These are phyloP conservation scores for Exophiala mesophila DNA, from an alignment of 2,329 filamentous ascomycete genomes.

Conservation along the genomic window DNA sequence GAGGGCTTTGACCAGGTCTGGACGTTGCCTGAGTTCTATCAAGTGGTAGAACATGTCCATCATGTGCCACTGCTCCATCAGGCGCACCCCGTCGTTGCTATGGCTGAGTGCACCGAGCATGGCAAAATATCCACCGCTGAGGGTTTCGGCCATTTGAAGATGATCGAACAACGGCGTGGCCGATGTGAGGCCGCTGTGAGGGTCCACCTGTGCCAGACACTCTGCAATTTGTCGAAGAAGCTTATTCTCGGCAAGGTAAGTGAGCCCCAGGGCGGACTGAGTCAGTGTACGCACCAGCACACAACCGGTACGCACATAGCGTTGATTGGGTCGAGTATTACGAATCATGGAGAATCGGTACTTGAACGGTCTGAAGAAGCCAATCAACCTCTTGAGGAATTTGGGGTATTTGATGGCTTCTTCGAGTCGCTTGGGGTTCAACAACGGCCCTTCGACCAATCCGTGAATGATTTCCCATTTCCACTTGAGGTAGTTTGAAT, in stretches of 20 bases:
- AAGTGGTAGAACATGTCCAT: slow-evolving; percentile 99
- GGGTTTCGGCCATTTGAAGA: slow-evolving; percentile 76
- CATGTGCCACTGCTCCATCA: slow-evolving; percentile 94
- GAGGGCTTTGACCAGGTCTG: slow-evolving; percentile 83
- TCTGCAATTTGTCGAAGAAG: slow-evolving; percentile 89
- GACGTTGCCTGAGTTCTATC: slow-evolving; percentile 81
- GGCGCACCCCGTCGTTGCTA: slow-evolving; percentile 74
- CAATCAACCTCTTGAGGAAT: slow-evolving; percentile 89
- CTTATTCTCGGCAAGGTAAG: slow-evolving; percentile 87
- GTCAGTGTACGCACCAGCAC: slow-evolving; percentile 80
- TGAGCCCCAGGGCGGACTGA: slow-evolving; percentile 77
- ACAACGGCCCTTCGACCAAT: slow-evolving; percentile 86
- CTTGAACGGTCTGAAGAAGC: slow-evolving; percentile 96
- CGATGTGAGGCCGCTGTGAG: slow-evolving; percentile 63
- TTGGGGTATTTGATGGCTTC: slow-evolving; percentile 93
- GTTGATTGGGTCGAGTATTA: slow-evolving; percentile 88
- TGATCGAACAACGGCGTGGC: slow-evolving; percentile 83
- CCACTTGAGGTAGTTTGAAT: slow-evolving; percentile 91
- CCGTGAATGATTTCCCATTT: slow-evolving; percentile 91
- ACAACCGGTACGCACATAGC: slow-evolving; percentile 87
- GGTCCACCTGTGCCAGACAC: slow-evolving; percentile 90
- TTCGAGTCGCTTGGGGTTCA: slow-evolving; percentile 84
- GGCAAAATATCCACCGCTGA: slow-evolving; percentile 89
- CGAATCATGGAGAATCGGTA: slow-evolving; percentile 86
- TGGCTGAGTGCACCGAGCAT: slow-evolving; percentile 84